Evolutionary conservation across 1,139 yeast species (phyloP), one percentile per base, ranked within the genome.

Genomic region (Candida sp.): DNA sequence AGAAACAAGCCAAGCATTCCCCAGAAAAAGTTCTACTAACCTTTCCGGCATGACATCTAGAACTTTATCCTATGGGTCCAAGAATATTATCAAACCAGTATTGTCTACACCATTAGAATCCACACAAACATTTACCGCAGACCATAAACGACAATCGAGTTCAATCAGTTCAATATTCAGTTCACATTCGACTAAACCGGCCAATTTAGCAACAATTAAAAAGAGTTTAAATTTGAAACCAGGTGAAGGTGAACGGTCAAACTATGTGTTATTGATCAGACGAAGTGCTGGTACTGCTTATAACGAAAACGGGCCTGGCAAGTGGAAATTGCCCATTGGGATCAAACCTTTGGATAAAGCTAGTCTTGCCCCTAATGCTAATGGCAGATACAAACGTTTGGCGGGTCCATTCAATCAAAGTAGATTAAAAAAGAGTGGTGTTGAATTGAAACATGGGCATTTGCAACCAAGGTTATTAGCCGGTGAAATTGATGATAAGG

Each of bases 371-470:
- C 56, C 59, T 22, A 54, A 56, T 34, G 54, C 64, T 22, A 67
- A 61, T 43, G 67, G 67, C 3, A 59, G 61, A 40, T 72, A 65
- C 48, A 59, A 60, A 49, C 56, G 74, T 35, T 53, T 65, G 21
- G 59, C 55, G 15, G 68, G 68, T 1, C 62, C 63, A 4, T 49
- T 56, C 5, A 42, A 55, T 5, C 62, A 58, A 35, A 51, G 52
- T 32, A 55, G 65, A 39, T 52, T 51, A 45, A 70, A 60, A 55
- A 68, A 61, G 53, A 71, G 77, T 41, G 81, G 81, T 4, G 79
- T 82, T 48, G 90, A 84, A 49, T 75, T 85, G 55, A 81, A 84
- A 49, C 93, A 86, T 58, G 87, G 91, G 4, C 88, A 81, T 56
- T 70, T 85, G 51, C 79, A 81, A 43, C 88, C 87, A n/a, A 74